Evolutionary conservation across 345 rosid species (phyloP), one percentile per base, ranked within the genome.

Genomic region (Cardamine chenopodiifolia): DNA sequence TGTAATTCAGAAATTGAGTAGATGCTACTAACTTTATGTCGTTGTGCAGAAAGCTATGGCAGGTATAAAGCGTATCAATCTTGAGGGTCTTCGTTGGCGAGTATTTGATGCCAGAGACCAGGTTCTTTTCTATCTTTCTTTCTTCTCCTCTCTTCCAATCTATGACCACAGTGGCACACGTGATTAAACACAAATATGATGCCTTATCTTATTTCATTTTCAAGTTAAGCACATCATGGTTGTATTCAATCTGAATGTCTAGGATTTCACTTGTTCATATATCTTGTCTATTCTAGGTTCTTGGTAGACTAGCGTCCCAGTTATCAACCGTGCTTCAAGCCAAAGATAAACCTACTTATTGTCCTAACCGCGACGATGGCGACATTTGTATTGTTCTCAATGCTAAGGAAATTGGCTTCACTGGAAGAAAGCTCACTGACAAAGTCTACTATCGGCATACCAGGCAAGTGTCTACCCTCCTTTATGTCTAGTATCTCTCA

Each of bases 71-170:
- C 89, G 97, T 64, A 96, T 92, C 72, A 82, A 90, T 80, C 84
- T 96, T 32, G 99, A 96, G 60, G 99, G 99, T 66, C 84, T 96
- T 62, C 82, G 97, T 5, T 96, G 99, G 99, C 84, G 86, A 74
- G 97, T 96, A 10, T 96, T 96, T 72, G 99, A 96, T 89, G 99
- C 99, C 50, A 90, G 86, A 81, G 99, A 93, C 84, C 96, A 96
- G 94, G 99, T 95, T 78, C 60, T 71, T 3, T 17, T 37, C 11
- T 15, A 6, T 44, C 18, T 73, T 74, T 65, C 57, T 65, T 8
- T 62, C 29, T 40, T n/a, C 15, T 37, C 45, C n/a, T 26, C 23
- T 39, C 25, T 23, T 23, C 25, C n/a, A n/a, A n/a, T n/a, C n/a
- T n/a, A n/a, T 31, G 8, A 31, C 34, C 34, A 31, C 8, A 6